Evolutionary conservation across 2,329 filamentous ascomycete species (phyloP).

Genomic region (Cladosporium sp.): DNA sequence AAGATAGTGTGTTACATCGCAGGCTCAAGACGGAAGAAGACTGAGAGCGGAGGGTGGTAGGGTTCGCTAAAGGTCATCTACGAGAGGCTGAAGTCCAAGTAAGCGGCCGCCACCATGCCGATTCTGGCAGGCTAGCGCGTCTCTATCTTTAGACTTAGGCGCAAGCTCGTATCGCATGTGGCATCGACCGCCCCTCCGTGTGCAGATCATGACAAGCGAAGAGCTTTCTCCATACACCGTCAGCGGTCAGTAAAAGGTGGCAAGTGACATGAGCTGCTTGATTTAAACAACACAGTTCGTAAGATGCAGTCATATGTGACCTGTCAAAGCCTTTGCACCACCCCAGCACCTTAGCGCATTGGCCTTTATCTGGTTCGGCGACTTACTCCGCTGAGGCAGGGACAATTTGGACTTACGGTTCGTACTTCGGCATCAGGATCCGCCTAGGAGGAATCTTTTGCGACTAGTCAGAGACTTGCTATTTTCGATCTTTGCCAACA

Average conservation of each 20-base stretch:
- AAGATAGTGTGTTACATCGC: too few species aligned
- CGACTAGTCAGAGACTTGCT: conserved; percentile 2
- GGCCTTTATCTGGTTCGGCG: not conserved
- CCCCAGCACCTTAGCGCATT: not conserved
- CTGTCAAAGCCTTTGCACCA: not conserved
- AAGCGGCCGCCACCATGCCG: not conserved
- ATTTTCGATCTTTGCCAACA: conserved; percentile 4
- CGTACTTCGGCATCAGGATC: not conserved
- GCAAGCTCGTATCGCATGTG: not conserved
- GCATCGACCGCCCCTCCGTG: not conserved
- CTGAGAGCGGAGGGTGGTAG: not conserved
- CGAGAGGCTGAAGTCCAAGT: conserved; percentile 2
- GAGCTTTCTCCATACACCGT: not conserved
- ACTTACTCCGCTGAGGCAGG: not conserved
- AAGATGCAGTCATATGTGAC: too few species aligned
- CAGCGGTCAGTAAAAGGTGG: not conserved
- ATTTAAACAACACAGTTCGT: too few species aligned
- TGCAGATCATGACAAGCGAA: not conserved
- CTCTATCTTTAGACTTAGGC: conserved; percentile 3
- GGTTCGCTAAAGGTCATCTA: not conserved
- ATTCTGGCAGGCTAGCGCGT: not conserved
- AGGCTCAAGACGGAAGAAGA: not conserved
- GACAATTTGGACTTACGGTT: not conserved
- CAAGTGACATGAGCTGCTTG: too few species aligned
- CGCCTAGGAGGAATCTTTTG: not conserved